Evolutionary conservation across 805 yeast genomes (phyloP).

Genomic region (Myxozyma sirexii): DNA sequence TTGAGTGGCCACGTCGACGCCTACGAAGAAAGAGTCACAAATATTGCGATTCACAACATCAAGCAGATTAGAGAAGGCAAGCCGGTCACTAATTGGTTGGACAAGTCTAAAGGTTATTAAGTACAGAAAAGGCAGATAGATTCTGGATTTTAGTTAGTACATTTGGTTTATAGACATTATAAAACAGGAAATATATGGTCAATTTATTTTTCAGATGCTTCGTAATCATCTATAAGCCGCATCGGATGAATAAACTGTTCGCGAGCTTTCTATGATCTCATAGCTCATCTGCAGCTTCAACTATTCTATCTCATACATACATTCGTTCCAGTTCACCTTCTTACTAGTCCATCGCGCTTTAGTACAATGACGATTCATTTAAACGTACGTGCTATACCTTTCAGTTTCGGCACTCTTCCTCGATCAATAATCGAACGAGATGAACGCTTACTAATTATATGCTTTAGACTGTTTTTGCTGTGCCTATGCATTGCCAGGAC

Average conservation of each 20-base stretch:
- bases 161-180: too few relatives aligned
- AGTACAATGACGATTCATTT: background rate
- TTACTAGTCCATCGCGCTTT: background rate
- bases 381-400: background rate
- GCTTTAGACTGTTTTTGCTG: constrained; percentile 74
- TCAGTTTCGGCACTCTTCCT: background rate
- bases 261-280: background rate
- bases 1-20: constrained; percentile 27
- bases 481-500: constrained; percentile 75
- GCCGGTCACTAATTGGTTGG: constrained; percentile 19
- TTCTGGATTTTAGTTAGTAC: too few relatives aligned
- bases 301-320: background rate
- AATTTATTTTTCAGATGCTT: background rate
- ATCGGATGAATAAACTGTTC: background rate
- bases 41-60: constrained; percentile 26
- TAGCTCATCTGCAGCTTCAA: background rate
- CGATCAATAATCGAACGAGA: background rate
- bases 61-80: constrained; percentile 21
- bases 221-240: background rate
- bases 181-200: background rate
- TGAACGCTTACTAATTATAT: background rate
- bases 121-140: background rate
- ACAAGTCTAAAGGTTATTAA: constrained; percentile 27
- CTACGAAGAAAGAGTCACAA: constrained; percentile 28
- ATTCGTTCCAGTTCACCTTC: background rate